These are phyloP conservation scores for Murraya paniculata DNA, from an alignment of 345 rosid genomes.

Conservation along the genomic window DNA sequence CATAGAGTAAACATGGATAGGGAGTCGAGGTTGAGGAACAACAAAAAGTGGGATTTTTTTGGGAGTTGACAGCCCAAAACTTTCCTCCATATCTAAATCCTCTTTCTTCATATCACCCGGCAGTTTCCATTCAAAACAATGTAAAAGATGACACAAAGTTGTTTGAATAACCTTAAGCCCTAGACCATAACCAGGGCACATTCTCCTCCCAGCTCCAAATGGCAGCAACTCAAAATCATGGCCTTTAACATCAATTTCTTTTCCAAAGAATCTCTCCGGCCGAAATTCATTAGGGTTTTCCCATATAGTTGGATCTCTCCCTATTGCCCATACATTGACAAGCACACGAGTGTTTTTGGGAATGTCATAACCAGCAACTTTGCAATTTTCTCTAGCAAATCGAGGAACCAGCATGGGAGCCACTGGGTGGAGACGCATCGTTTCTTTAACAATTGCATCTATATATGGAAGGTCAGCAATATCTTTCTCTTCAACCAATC, in stretches of 20 bases:
- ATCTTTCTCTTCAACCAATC: constrained; percentile 62
- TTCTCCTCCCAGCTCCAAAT: constrained; percentile 64
- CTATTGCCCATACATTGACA: constrained; percentile 49
- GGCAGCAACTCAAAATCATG: constrained; percentile 57
- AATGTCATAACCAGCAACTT: constrained; percentile 42
- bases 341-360: constrained; percentile 37
- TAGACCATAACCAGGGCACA: constrained; percentile 62
- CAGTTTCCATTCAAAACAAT: constrained; percentile 54
- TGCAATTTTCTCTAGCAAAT: constrained; percentile 31
- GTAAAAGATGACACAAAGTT: constrained; percentile 49
- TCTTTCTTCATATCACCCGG: constrained; percentile 25
- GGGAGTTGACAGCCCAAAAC: constrained; percentile 50
- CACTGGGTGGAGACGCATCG: constrained; percentile 61
- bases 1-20: constrained; percentile 29
- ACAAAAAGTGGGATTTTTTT: constrained; percentile 39
- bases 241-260: constrained; percentile 46
- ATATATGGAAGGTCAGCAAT: constrained; percentile 41
- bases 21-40: constrained; percentile 44
- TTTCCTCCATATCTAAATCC: constrained; percentile 54
- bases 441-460: constrained; percentile 45
- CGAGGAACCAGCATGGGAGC: constrained; percentile 61
- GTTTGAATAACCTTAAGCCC: constrained; percentile 54
- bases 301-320: constrained; percentile 53
- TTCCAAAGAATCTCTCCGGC: constrained; percentile 54
- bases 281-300: constrained; percentile 45